Base-by-base conservation (phyloP, 78 protist genomes). In the Dictyostelium firmibasis region DNA sequence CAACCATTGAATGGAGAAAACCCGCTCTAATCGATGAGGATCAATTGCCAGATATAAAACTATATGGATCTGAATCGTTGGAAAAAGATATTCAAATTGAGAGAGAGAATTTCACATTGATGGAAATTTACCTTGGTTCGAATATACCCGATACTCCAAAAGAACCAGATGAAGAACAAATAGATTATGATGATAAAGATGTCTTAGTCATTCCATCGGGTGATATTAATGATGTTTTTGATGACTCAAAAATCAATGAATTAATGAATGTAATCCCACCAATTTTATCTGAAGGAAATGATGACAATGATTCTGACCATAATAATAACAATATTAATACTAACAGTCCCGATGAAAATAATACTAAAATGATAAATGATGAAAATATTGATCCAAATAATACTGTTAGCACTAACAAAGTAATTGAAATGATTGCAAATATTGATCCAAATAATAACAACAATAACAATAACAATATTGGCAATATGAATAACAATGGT, bases 81-180 rank as follows among this genome's bases (percentile, higher is more conserved):
- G 94, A 89, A 70, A 78, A 69, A 50, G 75, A 38, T 33, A 50
- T 47, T 25, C 94, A 89, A 47, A 27, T 16, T 16, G 83, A 89
- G 20, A 57, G 94, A 35, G 94, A 89, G 53, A 89, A 89, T 62
- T 81, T 23, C 25, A 69, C 87, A 23, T 27, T 89, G 1, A 57
- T 81, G 69, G 94, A 81, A 50, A 20, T 89, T 3, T 89, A 81
- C 57, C 5, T 81, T 18, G 50, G 50, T 35, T 23, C 29, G 18
- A 78, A 81, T 25, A 89, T 89, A 10, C 94, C 94, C 3, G 87
- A 81, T 18, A 81, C 33, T 13, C 94, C 94, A 64, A 60, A 70
- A 69, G 86, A 79, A 69, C 86, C 87, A n/a, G 87, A 78, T 10
- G 44, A 33, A 33, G 27, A 31, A 20, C 86, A 89, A 70, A n/a